Evolutionary conservation across 805 yeast species (phyloP), one percentile per base, ranked within the genome.

Genomic region (Yueomyces sp.): DNA sequence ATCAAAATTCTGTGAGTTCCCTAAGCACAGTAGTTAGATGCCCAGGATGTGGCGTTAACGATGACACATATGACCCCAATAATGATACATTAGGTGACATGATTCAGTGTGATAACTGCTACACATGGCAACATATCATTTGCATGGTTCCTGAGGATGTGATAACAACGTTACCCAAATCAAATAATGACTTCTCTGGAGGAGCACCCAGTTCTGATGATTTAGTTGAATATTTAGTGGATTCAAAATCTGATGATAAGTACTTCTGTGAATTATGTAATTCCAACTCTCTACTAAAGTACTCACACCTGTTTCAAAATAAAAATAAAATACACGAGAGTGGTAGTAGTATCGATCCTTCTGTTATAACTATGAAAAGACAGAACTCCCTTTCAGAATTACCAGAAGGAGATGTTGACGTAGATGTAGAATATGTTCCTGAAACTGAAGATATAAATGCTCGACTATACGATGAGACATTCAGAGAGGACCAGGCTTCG

Each of bases 111-210:
- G 85, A 77, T 29, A 51, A 60, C 5, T 81, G 88, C 55, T 59
- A 68, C 39, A 73, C 85, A 2, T 81, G 87, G 87, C 87, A 81
- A 55, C 88, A 81, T 54, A 72, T 74, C 32, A 62, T 55, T 44
- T 81, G 88, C 58, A 68, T 79, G 73, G 70, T 79, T 6, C 33
- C 33, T 30, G 33, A 30, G 9, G 9, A 30, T 6, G 9, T 30
- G 9, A 9, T 30, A 30, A 6, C 33, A 30, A 30, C 33, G 9
- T 19, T 27, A 9, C n/a, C 30, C 28, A 38, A 38, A 27, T 26
- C 5, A 38, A 26, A 9, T 26, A 38, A 26, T 19, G 19, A 19
- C 19, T 19, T 19, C 19, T 19, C 19, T 19, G 19, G 19, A 19
- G 19, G 19, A 19, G 19, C 19, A 19, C 9, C 6, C 9, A 9